A percentile compares a stretch with the other conserved stretches of the same genome.
Conservation (phyloP, 495 filamentous ascomycete species). For the Neurospora intermedia region DNA sequence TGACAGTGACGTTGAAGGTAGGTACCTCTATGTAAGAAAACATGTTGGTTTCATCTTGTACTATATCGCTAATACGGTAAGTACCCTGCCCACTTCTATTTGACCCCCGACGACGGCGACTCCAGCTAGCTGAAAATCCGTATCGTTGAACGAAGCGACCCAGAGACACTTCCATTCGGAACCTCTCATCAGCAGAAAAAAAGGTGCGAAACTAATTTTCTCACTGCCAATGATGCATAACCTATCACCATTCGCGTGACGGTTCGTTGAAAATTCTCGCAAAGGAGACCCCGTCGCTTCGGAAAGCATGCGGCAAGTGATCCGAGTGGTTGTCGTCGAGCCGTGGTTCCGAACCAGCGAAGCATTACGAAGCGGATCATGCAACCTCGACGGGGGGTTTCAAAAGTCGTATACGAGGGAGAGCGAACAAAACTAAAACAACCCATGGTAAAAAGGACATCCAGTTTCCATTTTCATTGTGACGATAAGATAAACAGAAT, state of each 20-base stretch:
- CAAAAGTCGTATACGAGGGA: background rate
- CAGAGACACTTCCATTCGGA: background rate
- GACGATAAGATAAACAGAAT: background rate
- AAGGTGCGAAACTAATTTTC: background rate
- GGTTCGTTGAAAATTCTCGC: background rate
- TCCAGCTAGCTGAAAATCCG: too few species aligned
- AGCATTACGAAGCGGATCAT: too few species aligned
- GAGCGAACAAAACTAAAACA: background rate
- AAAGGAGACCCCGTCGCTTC: background rate
- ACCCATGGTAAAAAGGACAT: background rate
- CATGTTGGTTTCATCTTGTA: background rate
- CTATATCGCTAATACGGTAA: too few species aligned
- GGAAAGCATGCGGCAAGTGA: background rate
- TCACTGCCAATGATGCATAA: background rate
- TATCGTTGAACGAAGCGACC: background rate
- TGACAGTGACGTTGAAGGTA: background rate
- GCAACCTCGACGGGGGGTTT: background rate
- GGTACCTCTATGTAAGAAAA: background rate
- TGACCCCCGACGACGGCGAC: too few species aligned
- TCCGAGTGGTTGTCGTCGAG: background rate
- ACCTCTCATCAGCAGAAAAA: background rate
- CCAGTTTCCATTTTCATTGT: background rate
- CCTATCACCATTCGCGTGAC: background rate
- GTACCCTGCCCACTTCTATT: too few species aligned
- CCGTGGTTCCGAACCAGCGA: background rate